Percentiles rank a stretch among this genome's conserved stretches.
Conservation (phyloP, 2,329 filamentous ascomycete species). For the Fulvia fulva region DNA sequence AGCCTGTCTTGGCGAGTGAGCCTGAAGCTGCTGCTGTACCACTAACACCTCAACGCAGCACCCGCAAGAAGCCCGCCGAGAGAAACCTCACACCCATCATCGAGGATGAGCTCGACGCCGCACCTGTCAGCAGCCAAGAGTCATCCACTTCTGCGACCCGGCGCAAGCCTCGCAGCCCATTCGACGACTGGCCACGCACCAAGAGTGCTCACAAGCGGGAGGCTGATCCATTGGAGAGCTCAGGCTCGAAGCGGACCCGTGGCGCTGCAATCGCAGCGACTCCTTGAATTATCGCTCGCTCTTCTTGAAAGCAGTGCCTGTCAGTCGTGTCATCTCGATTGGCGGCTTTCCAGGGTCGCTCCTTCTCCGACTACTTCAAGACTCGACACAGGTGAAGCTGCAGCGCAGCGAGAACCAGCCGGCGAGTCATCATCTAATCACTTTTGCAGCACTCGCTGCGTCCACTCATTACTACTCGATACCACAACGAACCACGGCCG, state of each 20-base stretch:
- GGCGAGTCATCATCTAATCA: neutral
- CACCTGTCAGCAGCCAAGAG: conserved; percentile 15
- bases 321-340: too few relatives aligned
- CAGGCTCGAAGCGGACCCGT: conserved; percentile 16
- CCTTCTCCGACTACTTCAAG: neutral
- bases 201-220: conserved; percentile 42
- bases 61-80: conserved; percentile 26
- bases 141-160: conserved; percentile 4
- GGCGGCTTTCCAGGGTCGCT: neutral
- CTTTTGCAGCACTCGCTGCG: neutral
- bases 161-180: conserved; percentile 50
- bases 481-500: neutral
- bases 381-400: conserved; percentile 2
- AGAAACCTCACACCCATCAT: conserved; percentile 22
- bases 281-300: neutral
- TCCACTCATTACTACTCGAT: neutral
- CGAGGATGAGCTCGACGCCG: conserved; percentile 24
- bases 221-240: conserved; percentile 8
- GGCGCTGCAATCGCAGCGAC: neutral
- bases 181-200: conserved; percentile 65
- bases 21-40: neutral
- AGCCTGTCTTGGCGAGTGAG: neutral
- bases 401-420: conserved; percentile 4
- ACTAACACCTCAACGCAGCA: conserved; percentile 15
- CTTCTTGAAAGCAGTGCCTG: neutral